Percentiles rank a stretch among this genome's conserved stretches.
These are phyloP conservation scores for Lolium perenne DNA, from an alignment of 176 grass and related monocot species.

Conservation along the genomic window DNA sequence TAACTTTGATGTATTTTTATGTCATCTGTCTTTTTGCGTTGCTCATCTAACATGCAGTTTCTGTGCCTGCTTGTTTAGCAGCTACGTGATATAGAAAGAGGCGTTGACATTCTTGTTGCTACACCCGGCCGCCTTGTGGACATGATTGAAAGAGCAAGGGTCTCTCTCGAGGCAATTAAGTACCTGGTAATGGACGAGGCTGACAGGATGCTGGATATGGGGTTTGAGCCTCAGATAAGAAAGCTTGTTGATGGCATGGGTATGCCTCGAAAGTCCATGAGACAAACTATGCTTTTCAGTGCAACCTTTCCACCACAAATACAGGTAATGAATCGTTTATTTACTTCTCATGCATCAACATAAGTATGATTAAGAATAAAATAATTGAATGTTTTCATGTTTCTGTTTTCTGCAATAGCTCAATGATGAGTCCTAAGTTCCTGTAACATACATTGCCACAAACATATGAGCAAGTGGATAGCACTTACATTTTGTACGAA, in stretches of 20 bases:
- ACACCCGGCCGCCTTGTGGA: constrained; percentile 82
- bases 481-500: neutral
- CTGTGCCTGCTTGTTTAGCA: constrained; percentile 42
- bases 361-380: neutral
- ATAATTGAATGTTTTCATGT: neutral
- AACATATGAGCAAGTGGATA: neutral
- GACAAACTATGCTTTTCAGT: constrained; percentile 92
- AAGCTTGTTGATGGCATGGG: constrained; percentile 74
- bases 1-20: constrained; percentile 2
- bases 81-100: constrained; percentile 70
- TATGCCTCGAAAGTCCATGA: constrained; percentile 66
- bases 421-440: neutral
- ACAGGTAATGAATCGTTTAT: constrained; percentile 47
- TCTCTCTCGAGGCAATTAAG: constrained; percentile 77
- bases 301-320: constrained; percentile 90
- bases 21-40: neutral
- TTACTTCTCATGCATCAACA: neutral
- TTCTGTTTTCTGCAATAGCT: constrained; percentile 27
- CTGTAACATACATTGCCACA: neutral
- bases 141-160: constrained; percentile 69
- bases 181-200: constrained; percentile 83
- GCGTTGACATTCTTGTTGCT: constrained; percentile 80
- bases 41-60: constrained; percentile 10
- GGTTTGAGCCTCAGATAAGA: constrained; percentile 90
- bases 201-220: constrained; percentile 98